Evolutionary conservation across 345 rosid genomes (phyloP), one percentile per base, ranked within the genome.

Genomic region (Aquilaria sinensis): DNA sequence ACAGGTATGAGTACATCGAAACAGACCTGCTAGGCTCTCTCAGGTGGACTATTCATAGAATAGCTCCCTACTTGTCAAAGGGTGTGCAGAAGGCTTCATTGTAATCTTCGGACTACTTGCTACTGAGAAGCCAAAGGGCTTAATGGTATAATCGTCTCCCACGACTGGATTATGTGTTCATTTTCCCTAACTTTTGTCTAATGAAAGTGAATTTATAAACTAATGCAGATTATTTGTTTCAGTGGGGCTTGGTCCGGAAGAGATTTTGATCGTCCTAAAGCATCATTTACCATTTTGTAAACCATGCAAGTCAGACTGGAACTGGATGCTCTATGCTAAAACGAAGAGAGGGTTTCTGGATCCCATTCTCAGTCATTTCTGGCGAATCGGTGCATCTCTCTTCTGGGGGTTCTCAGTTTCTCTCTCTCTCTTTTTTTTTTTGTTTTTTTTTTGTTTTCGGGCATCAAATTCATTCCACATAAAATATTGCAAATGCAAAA

Each of bases 1-100:
- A 60, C 70, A 79, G 83, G 78, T 76, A 73, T n/a, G 76, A 71
- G 37, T 71, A 60, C 59, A 73, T 79, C 12, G 80, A 79, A 72
- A 65, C 74, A 49, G 80, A 73, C 68, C 70, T 79, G 64, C 58
- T 76, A 76, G 74, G 80, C 65, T 73, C 74, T 1, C 66, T 68
- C 43, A 41, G 55, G 47, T 12, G 37, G 57, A n/a, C 61, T 3
- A 55, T 43, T 50, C 81, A 80, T 53, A 51, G 29, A 30, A 80
- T 80, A 41, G 78, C 79, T 57, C 81, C 81, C 23, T 76, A 76
- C 75, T 63, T 64, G 55, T 60, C 78, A 7, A 67, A 62, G 32
- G 72, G 74, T 13, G 62, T 71, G 30, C 65, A 62, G 62, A 70
- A 66, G 46, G 74, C 78, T 33, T 75, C 74, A 53, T 41, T 8